Evolutionary conservation across 176 grass and related monocot genomes (phyloP).

Genomic region (Panicum miliaceum): DNA sequence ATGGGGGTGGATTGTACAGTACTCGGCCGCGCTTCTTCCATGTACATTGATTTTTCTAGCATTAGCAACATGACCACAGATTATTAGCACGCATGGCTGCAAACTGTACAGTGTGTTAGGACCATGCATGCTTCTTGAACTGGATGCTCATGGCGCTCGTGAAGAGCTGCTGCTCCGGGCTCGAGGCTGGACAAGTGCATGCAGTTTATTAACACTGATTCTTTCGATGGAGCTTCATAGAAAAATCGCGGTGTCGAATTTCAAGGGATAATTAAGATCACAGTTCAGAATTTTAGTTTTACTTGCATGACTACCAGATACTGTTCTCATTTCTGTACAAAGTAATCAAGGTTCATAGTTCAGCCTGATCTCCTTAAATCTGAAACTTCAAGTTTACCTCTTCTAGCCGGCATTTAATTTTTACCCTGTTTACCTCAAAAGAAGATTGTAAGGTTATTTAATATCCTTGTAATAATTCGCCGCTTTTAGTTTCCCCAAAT

Average conservation of each 20-base stretch:
- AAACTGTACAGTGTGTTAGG: constrained; percentile 13
- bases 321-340: not conserved
- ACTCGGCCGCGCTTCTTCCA: constrained; percentile 47
- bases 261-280: not conserved
- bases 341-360: constrained; percentile 1
- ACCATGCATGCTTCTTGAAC: constrained; percentile 21
- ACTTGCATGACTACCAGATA: not conserved
- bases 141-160: constrained; percentile 13
- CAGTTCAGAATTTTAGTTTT: constrained; percentile 1
- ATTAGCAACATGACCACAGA: constrained; percentile 37
- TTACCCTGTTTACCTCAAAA: not conserved
- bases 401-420: not conserved
- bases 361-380: not conserved
- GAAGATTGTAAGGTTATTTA: not conserved
- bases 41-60: constrained; percentile 67
- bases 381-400: not conserved
- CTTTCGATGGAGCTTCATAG: constrained; percentile 24
- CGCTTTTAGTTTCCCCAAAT: not conserved
- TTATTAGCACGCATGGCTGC: constrained; percentile 18
- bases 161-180: constrained; percentile 13
- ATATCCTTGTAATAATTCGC: not conserved
- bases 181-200: constrained; percentile 27
- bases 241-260: constrained; percentile 18
- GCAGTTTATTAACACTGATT: constrained; percentile 32
- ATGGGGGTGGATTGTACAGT: constrained; percentile 39